Base-by-base conservation (phyloP, 371 early-diverging fungal genomes). In the Circinella umbellata region DNA sequence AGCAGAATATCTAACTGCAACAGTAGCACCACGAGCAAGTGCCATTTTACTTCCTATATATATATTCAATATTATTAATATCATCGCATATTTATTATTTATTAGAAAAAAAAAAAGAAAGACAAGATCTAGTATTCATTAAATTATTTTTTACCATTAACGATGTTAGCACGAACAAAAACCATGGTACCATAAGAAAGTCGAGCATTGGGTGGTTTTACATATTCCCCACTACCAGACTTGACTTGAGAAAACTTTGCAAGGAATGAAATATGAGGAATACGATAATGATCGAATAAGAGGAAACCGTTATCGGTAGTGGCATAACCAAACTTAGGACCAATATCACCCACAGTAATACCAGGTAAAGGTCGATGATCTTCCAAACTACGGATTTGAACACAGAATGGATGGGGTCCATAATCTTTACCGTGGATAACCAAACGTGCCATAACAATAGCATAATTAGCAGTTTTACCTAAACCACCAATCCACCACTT, bases 401-500 rank as follows among this genome's bases (percentile, higher is more conserved):
- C 94, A 55, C 96, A 81, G 75, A 98, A 94, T 4, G 93, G 91
- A 72, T 95, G 94, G 0, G 93, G 89, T 7, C 97, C 98, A 76
- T 88, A 86, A 71, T 88, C 84, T 69, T 93, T 92, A 57, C 92
- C 94, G 35, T 89, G 82, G 46, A 94, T 88, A 39, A 94, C 86
- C 62, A 98, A 77, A 68, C 91, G 90, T 15, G 96, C 97, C 89
- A 93, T 93, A 11, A 98, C 94, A 69, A 92, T 86, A 6, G 94
- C 93, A 78, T 96, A 94, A 54, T 91, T 98, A 9, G 88, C 85
- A 35, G 80, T 79, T 64, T 85, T 86, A 49, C 88, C 90, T 15
- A 88, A 76, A 49, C 93, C 92, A 61, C 97, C 97, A 61, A 94
- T 91, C 98, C 98, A 97, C 90, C 94, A 96, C 75, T 97, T 97